Conservation (phyloP, 768 basidiomycete species). For the Xerocomellus dryophilus region DNA sequence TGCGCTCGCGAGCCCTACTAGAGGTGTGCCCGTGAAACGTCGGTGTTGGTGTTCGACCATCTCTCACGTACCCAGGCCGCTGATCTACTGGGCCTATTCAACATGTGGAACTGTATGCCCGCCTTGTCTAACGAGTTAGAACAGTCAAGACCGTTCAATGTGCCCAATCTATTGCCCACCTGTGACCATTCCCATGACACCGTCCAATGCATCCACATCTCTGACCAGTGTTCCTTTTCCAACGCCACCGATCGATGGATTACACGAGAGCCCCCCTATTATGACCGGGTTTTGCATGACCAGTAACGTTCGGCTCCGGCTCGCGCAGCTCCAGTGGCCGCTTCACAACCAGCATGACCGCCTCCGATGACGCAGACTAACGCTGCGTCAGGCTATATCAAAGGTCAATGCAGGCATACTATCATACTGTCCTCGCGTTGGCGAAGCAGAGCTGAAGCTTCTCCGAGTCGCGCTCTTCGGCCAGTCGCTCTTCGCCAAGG, state of each 20-base stretch:
- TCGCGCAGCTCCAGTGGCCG: conserved; percentile 81
- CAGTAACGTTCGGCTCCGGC: conserved; percentile 77
- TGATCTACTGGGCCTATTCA: conserved; percentile 68
- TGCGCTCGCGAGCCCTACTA: conserved; percentile 35
- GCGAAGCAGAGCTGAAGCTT: background rate
- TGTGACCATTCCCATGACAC: too few species aligned
- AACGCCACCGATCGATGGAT: conserved; percentile 88
- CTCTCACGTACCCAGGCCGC: conserved; percentile 75
- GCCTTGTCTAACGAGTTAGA: conserved; percentile 61
- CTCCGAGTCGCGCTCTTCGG: background rate
- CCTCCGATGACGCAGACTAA: conserved; percentile 84
- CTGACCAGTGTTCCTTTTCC: conserved; percentile 93
- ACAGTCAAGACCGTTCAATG: background rate
- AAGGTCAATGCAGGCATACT: conserved; percentile 12
- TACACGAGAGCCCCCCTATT: conserved; percentile 84
- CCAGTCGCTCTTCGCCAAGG: background rate
- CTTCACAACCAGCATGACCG: conserved; percentile 92
- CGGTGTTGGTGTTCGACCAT: too few species aligned
- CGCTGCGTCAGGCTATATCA: conserved; percentile 34
- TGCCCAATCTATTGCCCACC: too few species aligned
- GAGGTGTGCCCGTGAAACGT: background rate
- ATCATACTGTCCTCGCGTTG: conserved; percentile 19
- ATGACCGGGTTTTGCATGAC: conserved; percentile 80
- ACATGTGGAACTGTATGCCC: conserved; percentile 82
- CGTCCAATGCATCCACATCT: conserved; percentile 89